These are phyloP conservation scores for Carpinus fangiana DNA, from an alignment of 306 rosid genomes.

Conservation along the genomic window DNA sequence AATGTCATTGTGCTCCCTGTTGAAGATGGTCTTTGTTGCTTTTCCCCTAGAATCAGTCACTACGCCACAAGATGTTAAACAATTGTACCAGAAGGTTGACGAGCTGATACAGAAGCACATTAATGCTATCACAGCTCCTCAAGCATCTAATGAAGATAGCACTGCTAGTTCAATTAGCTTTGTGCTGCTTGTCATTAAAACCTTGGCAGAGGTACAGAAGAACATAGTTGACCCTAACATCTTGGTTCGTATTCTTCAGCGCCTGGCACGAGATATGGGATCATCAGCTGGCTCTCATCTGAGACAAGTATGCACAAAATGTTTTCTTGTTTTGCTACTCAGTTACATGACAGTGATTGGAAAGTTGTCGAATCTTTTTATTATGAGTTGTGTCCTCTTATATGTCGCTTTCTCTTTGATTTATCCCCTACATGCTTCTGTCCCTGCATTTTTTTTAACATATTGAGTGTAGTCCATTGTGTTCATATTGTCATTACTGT, in stretches of 20 bases:
- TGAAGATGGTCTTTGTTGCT: conserved; percentile 93
- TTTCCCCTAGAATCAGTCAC: conserved; percentile 85
- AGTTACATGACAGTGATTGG: not conserved
- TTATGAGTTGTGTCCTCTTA: not conserved
- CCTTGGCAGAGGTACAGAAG: conserved; percentile 90
- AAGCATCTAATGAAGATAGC: conserved; percentile 78
- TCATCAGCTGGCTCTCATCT: conserved; percentile 74
- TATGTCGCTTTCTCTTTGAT: not conserved
- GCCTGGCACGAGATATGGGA: conserved; percentile 94
- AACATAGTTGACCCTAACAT: conserved; percentile 76
- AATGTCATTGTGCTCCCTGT: conserved; percentile 87
- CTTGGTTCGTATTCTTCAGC: conserved; percentile 90
- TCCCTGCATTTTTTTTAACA: not conserved
- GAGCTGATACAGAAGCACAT: conserved; percentile 92
- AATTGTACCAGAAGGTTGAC: conserved; percentile 83
- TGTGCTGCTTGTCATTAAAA: conserved; percentile 82
- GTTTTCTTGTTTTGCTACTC: not conserved
- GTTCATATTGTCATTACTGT: not conserved
- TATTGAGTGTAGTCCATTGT: not conserved
- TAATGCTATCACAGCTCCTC: conserved; percentile 63
- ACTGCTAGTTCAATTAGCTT: conserved; percentile 77
- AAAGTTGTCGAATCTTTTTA: not conserved
- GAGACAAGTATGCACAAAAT: conserved; percentile 96
- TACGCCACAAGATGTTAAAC: conserved; percentile 76
- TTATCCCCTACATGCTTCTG: not conserved